Base-by-base conservation (phyloP, 2,329 filamentous ascomycete genomes). In the Amylocarpus encephaloides region DNA sequence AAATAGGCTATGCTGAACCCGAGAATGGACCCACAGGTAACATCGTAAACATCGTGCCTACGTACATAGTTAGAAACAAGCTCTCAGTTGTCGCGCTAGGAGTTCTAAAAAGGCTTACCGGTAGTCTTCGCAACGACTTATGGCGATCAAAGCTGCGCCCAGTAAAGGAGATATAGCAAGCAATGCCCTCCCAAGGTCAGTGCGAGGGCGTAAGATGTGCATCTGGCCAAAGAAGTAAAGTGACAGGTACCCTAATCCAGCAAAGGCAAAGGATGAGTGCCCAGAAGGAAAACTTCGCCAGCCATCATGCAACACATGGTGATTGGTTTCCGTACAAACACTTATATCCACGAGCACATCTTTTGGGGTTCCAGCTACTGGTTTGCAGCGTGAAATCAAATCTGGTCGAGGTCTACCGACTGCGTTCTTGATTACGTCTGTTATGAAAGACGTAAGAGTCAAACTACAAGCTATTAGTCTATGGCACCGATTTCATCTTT, bases 351-450 rank as follows among this genome's bases (percentile, higher is more conserved):
- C 82, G 1, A 86, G 73, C 3, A 68, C 66, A 48, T 77, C 63
- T 5, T 64, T 64, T 36, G 75, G 71, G 2, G 78, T 79, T 32
- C 68, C 72, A 0, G 64, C 30, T 0, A 62, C 70, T 1, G 93
- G 91, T 57, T 86, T 83, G 70, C 93, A 98, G 34, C 93, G 83
- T n/a, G 85, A 82, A 38, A 97, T 80, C 33, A 96, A 72, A 68
- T 97, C 92, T 3, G 92, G 92, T 6, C 92, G 80, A 29, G 81
- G 81, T 57, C 82, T 79, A 57, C 81, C 81, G 53, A 80, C 82
- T 43, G 82, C 71, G 62, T 85, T 95, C 70, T 98, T 98, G 64
- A 97, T 77, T 26, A 92, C 72, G 66, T 97, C 91, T 40, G 93
- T 97, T 39, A 97, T 73, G 67, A 96, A 86, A 5, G 82, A 79